These are phyloP conservation scores for Tephrocybe sp. DNA, from an alignment of 768 basidiomycete species.

Conservation along the genomic window DNA sequence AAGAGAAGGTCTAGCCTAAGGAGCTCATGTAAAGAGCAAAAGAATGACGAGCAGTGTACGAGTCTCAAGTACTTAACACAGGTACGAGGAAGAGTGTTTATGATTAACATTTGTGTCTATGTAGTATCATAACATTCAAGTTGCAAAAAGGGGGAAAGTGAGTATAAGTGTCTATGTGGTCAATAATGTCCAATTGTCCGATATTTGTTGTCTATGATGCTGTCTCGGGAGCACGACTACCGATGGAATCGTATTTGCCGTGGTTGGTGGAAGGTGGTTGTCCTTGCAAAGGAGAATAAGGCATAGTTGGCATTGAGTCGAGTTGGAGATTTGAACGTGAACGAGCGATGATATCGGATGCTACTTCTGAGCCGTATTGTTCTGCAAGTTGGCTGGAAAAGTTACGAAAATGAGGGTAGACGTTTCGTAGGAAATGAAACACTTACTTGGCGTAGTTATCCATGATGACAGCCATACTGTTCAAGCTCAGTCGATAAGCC, in stretches of 20 bases:
- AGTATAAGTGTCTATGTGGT: slow-evolving; percentile 1
- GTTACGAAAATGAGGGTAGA: slow-evolving; percentile 1
- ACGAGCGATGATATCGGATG: slow-evolving; percentile 53
- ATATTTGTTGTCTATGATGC: slow-evolving; percentile 9
- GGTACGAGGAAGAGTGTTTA: neutral
- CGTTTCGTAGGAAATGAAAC: neutral
- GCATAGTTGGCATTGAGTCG: slow-evolving; percentile 27
- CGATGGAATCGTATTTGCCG: slow-evolving; percentile 22
- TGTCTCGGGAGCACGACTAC: slow-evolving; percentile 19
- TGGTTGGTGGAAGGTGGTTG: slow-evolving; percentile 11
- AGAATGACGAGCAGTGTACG: no score
- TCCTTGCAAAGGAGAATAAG: slow-evolving; percentile 16
- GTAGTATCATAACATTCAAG: no score
- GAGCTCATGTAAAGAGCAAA: no score
- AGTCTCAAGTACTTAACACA: no score
- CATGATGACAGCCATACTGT: slow-evolving; percentile 80
- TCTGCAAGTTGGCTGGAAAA: slow-evolving; percentile 63
- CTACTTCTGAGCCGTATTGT: slow-evolving; percentile 66
- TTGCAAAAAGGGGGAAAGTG: neutral
- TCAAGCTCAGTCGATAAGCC: slow-evolving; percentile 71
- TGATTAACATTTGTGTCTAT: neutral
- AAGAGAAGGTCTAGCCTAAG: no score
- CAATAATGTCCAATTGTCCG: neutral
- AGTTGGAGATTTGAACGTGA: slow-evolving; percentile 53
- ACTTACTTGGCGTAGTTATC: slow-evolving; percentile 77